phyloP scores from a whole-genome alignment of 2,329 filamentous ascomycete genomes.

The Fusarium aywerte region DNA sequence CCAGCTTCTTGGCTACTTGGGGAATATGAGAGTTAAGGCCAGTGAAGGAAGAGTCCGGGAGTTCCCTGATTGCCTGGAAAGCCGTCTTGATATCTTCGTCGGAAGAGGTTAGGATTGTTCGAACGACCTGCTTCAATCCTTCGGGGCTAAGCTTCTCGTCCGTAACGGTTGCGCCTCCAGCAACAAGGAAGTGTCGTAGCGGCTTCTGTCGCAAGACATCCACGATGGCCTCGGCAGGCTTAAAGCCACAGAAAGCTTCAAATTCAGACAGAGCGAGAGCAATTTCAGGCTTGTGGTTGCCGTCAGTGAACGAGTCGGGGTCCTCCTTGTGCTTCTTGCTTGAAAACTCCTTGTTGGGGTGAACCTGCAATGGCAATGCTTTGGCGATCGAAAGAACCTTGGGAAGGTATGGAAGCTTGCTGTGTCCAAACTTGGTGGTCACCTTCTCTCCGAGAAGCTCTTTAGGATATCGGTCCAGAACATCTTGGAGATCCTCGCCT shows the following conservation, averaged over 20 bases:
- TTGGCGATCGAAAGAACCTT: slow-evolving; percentile 82
- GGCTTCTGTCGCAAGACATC: slow-evolving; percentile 63
- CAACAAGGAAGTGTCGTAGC: slow-evolving; percentile 36
- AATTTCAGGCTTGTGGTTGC: slow-evolving; percentile 85
- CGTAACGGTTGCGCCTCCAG: slow-evolving; percentile 28
- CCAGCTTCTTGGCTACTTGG: slow-evolving; percentile 71
- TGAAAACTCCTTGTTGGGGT: slow-evolving; percentile 76
- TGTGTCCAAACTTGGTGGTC: slow-evolving; percentile 66
- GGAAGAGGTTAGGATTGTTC: slow-evolving; percentile 63
- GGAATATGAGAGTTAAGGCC: slow-evolving; percentile 67
- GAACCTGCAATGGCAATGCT: slow-evolving; percentile 78
- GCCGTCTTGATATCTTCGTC: slow-evolving; percentile 48
- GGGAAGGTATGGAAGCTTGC: slow-evolving; percentile 76
- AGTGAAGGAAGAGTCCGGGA: slow-evolving; percentile 59
- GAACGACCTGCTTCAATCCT: slow-evolving; percentile 65
- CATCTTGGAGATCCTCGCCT: slow-evolving; percentile 71
- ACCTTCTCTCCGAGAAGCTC: slow-evolving; percentile 72
- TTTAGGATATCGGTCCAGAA: slow-evolving; percentile 70
- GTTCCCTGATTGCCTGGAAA: slow-evolving; percentile 45
- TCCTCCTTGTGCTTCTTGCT: slow-evolving; percentile 71
- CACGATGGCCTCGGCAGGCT: slow-evolving; percentile 70
- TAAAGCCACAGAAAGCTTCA: slow-evolving; percentile 81
- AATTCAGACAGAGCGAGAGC: slow-evolving; percentile 77
- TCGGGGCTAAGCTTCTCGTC: slow-evolving; percentile 57
- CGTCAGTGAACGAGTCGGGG: slow-evolving; percentile 73